A percentile compares a stretch with the other conserved stretches of the same genome.
phyloP scores from a whole-genome alignment of 2,329 filamentous ascomycete genomes.

The Claviceps fusiformis region DNA sequence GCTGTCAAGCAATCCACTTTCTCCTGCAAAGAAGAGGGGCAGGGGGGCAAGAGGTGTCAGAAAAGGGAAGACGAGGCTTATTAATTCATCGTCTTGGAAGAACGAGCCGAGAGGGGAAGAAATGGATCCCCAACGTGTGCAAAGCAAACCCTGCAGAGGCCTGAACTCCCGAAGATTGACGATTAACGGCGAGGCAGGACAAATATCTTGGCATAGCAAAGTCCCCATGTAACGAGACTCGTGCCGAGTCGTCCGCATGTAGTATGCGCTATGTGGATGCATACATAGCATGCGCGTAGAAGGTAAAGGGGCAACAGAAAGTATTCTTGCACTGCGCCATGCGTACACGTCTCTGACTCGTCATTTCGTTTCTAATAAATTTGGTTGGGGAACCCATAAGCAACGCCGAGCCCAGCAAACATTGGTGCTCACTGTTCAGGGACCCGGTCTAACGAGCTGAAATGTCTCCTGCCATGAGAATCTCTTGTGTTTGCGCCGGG shows the following conservation, averaged over 20 bases:
- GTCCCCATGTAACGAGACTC: neutral
- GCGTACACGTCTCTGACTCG: neutral
- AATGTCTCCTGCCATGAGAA: no score
- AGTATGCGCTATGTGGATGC: neutral
- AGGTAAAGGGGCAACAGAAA: neutral
- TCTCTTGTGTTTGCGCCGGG: no score
- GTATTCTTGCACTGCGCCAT: neutral
- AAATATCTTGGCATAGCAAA: neutral
- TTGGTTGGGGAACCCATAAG: neutral
- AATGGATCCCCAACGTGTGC: neutral
- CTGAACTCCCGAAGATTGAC: neutral
- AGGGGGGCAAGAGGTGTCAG: neutral
- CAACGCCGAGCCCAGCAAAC: neutral
- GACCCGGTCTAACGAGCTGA: no score
- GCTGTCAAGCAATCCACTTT: neutral
- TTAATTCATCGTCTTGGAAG: neutral
- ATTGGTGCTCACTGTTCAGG: neutral
- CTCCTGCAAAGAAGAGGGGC: neutral
- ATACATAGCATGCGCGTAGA: no score
- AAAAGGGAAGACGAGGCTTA: neutral
- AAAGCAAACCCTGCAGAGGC: neutral
- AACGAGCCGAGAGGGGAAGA: neutral
- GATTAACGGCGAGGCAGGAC: neutral
- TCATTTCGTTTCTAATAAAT: neutral
- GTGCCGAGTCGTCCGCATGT: neutral